Base-by-base conservation (phyloP, 495 filamentous ascomycete species). In the Daldinia childiae region DNA sequence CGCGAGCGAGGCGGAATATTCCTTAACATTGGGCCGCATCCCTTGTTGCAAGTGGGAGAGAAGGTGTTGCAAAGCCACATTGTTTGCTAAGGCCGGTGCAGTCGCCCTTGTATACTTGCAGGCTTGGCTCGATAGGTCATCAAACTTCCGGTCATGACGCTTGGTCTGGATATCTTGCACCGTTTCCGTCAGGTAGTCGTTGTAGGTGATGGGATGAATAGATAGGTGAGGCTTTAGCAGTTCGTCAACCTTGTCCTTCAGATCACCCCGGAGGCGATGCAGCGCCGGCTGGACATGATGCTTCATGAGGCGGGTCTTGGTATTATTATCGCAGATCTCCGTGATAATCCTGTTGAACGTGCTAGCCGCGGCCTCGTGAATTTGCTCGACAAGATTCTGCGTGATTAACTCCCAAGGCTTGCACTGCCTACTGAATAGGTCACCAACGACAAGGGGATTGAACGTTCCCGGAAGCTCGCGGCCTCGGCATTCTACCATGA, bases 201-300 rank as follows among this genome's bases (percentile, higher is more conserved):
- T 86, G 71, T 87, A 87, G 1, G 85, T 87, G 64, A 87, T 87
- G 4, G 79, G 78, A 56, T 82, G 76, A 24, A 74, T 69, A n/a
- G 66, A 73, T 15, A 71, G 30, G 41, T 80, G 75, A 11, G 69
- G 69, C 29, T 55, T 36, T 11, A 81, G 56, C 19, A 83, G 54
- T 19, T 73, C 69, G 26, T 73, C 68, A 12, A 78, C 62, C 32
- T 73, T 67, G 27, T 66, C 36, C 58, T 74, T 68, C 24, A 75
- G 55, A 36, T 64, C 68, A 61, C 76, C 34, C 5, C 73, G 65
- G 27, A 79, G 55, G 32, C 71, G 32, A 45, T 78, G 67, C 36
- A 84, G 55, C 26, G 69, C 74, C 51, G 82, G 82, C 19, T 79
- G 67, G 62, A 85, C 74, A 24, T 84, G 68, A 14, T 81, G 62